Evolutionary conservation across 164 flowering plant genomes (phyloP).

Genomic region (Vitis riparia): DNA sequence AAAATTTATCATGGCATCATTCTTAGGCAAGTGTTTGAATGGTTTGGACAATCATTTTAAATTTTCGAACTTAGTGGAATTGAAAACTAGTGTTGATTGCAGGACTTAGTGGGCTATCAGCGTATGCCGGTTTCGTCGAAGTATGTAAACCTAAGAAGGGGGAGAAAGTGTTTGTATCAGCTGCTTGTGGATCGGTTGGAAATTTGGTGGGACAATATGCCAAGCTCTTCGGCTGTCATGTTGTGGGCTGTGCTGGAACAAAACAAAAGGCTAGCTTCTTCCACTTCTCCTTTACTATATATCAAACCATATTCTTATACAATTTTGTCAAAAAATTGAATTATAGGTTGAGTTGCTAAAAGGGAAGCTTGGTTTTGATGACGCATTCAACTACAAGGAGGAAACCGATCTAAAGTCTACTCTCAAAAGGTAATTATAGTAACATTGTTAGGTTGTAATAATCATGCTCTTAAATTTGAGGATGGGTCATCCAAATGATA

Average conservation of each 20-base stretch:
- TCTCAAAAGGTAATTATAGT: slow-evolving; percentile 43
- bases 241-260: slow-evolving; percentile 77
- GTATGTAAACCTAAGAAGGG: slow-evolving; percentile 74
- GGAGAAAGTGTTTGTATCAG: slow-evolving; percentile 77
- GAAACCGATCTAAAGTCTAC: slow-evolving; percentile 61
- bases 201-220: slow-evolving; percentile 79
- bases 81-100: neutral
- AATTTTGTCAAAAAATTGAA: neutral
- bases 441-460: neutral
- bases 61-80: neutral
- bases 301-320: neutral
- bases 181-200: slow-evolving; percentile 87
- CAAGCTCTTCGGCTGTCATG: slow-evolving; percentile 70
- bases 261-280: slow-evolving; percentile 53
- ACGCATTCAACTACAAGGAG: slow-evolving; percentile 83
- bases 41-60: neutral
- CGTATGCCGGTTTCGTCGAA: slow-evolving; percentile 68
- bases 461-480: neutral
- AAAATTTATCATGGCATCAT: no score
- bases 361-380: slow-evolving; percentile 76
- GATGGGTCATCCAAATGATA: no score
- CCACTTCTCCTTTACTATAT: no score
- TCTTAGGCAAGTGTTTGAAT: neutral
- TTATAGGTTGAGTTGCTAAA: slow-evolving; percentile 62
- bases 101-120: slow-evolving; percentile 74